These are phyloP conservation scores for Trichoderma aggressivum DNA, from an alignment of 2,329 filamentous ascomycete species.

Conservation along the genomic window DNA sequence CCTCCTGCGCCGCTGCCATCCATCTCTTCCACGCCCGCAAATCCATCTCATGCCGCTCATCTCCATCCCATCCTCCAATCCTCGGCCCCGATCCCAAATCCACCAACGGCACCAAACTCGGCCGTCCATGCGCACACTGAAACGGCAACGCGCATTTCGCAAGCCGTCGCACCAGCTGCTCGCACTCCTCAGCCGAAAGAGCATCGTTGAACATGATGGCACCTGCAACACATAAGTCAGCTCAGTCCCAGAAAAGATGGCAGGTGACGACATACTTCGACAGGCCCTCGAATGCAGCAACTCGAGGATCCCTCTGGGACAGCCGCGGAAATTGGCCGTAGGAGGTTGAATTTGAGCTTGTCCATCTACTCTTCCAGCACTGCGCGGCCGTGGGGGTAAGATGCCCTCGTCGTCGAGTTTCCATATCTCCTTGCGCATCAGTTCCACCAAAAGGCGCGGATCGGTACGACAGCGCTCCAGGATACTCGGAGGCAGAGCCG, in stretches of 20 bases:
- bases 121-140: conserved; percentile 76
- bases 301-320: conserved; percentile 72
- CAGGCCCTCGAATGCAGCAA: conserved; percentile 74
- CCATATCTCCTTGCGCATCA: conserved; percentile 76
- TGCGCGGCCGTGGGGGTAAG: neutral
- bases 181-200: conserved; percentile 57
- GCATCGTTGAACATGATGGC: conserved; percentile 85
- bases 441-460: conserved; percentile 66
- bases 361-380: neutral
- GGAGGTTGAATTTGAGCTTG: conserved; percentile 39
- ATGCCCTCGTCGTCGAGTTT: conserved; percentile 49
- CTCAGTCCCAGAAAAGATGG: too few species aligned
- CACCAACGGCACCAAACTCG: conserved; percentile 62
- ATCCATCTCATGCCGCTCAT: neutral
- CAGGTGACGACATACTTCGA: conserved; percentile 60
- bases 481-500: conserved; percentile 66
- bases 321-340: conserved; percentile 62
- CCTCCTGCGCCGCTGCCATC: conserved; percentile 7
- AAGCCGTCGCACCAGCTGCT: conserved; percentile 54
- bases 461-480: conserved; percentile 71
- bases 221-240: conserved; percentile 30
- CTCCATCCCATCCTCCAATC: conserved; percentile 29
- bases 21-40: conserved; percentile 25
- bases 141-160: conserved; percentile 69
- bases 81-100: conserved; percentile 40